Conservation (phyloP, 2,329 filamentous ascomycete genomes). For the Cylindrodendrum hubeiense region DNA sequence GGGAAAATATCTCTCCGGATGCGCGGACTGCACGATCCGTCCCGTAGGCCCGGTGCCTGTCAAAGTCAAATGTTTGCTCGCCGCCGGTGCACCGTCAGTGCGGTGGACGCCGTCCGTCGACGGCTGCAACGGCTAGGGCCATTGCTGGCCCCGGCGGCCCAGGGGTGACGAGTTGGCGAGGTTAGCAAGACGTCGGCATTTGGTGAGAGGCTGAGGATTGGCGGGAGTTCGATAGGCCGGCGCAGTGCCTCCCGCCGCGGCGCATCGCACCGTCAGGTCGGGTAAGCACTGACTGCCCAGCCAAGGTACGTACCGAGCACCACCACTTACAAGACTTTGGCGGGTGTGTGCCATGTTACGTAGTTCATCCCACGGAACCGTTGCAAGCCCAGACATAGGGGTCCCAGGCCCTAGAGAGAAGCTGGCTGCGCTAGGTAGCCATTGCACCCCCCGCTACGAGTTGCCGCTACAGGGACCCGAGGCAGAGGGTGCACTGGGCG, state of each 20-base stretch:
- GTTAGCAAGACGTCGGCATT: not conserved
- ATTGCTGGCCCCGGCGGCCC: constrained; percentile 25
- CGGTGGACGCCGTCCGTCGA: constrained; percentile 5
- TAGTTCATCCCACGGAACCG: not conserved
- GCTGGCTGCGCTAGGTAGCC: not conserved
- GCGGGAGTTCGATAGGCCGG: constrained; percentile 8
- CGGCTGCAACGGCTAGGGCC: constrained; percentile 18
- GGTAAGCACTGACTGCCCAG: not conserved
- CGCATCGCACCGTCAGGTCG: constrained; percentile 1
- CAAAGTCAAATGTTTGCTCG: constrained; percentile 20
- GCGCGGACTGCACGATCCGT: constrained; percentile 25
- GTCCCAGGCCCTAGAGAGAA: not conserved
- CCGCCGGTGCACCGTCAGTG: constrained; percentile 14
- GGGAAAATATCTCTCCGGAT: constrained; percentile 10
- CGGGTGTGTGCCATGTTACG: not conserved
- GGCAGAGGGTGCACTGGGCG: not conserved
- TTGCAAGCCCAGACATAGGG: not conserved
- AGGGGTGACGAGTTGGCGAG: constrained; percentile 2
- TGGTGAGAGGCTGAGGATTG: constrained; percentile 4
- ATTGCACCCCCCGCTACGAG: not conserved
- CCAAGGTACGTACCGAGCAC: not conserved
- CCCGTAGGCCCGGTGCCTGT: constrained; percentile 20
- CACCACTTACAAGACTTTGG: not conserved
- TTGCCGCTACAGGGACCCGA: not conserved
- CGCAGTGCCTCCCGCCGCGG: constrained; percentile 8